A percentile compares a stretch with the other conserved stretches of the same genome.
Conservation (phyloP, 352 stramenopile genomes). For the Paralagenidium karlingii region DNA sequence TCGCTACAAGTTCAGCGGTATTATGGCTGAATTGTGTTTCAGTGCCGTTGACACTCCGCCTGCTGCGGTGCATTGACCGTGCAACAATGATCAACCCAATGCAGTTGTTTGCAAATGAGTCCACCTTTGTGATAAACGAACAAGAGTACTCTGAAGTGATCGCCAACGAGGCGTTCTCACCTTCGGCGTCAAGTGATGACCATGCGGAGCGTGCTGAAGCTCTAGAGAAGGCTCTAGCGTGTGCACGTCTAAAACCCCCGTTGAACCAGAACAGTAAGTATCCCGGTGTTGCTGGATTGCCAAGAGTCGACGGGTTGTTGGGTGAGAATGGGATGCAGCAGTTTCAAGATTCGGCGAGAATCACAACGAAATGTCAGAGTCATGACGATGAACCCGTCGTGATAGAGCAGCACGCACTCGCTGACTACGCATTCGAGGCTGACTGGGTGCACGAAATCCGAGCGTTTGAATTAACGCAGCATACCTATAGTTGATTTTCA, state of each 20-base stretch:
- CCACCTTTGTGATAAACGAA: constrained; percentile 57
- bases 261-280: constrained; percentile 2
- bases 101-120: constrained; percentile 53
- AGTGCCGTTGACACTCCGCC: constrained; percentile 46
- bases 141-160: constrained; percentile 37
- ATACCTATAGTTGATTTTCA: too few relatives aligned
- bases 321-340: background rate
- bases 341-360: background rate
- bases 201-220: too few relatives aligned
- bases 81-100: constrained; percentile 25
- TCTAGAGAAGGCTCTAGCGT: too few relatives aligned
- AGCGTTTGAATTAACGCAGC: too few relatives aligned
- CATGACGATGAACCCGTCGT: constrained; percentile 5
- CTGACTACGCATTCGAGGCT: constrained; percentile 61
- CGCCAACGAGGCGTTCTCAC: too few relatives aligned
- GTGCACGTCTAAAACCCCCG: constrained; percentile 1
- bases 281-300: background rate
- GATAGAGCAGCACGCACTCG: constrained; percentile 30
- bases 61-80: constrained; percentile 73
- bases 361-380: constrained; percentile 8
- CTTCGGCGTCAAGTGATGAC: too few relatives aligned
- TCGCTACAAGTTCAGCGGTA: constrained; percentile 12
- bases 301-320: constrained; percentile 3
- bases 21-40: constrained; percentile 47
- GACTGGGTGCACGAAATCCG: too few relatives aligned